Evolutionary conservation across 495 filamentous ascomycete genomes (phyloP), one percentile per base, ranked within the genome.

Genomic region (Neurospora sp.): DNA sequence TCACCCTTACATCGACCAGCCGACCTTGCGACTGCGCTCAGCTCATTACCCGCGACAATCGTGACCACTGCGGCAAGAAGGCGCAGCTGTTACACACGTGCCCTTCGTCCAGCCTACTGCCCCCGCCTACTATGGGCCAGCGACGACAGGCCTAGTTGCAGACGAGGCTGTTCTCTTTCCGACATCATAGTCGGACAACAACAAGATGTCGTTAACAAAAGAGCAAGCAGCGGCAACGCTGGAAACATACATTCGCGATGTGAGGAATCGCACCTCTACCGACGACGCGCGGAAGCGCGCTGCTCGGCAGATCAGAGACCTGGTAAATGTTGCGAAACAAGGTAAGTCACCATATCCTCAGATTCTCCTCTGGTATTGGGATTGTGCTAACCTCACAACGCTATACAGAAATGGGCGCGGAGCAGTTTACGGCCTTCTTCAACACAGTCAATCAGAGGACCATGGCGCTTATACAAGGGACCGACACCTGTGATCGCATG

Each of bases 401-500:
- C 14, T 39, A 5, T 73, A 5, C 73, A 97, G 94, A 97, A 77
- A 89, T 93, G 78, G 86, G 87, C 7, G 85, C 90, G 40, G 92
- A 93, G 77, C 90, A 91, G 72, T 97, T 97, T 78, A 83, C 87
- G 42, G 83, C 89, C 69, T 95, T 92, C 80, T 97, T 94, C 79
- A 91, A 90, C 76, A 84, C 88, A 16, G 90, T 97, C 73, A 94
- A 92, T 77, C 85, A 87, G 74, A 87, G 89, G 44, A 94, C 96
- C 72, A 90, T 90, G 65, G 82, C 86, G 20, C 87, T 97, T 61
- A 87, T 97, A 70, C 92, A 93, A 76, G 92, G 94, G 73, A 89
- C 87, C 81, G 95, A 97, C 77, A 90, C 92, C 20, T 90, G 89
- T 76, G 96, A 98, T 74, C 89, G 93, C 70, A 90, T 97, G 74